phyloP scores from a whole-genome alignment of 2,329 filamentous ascomycete species.

The Cephalotrichum gorgonifer region DNA sequence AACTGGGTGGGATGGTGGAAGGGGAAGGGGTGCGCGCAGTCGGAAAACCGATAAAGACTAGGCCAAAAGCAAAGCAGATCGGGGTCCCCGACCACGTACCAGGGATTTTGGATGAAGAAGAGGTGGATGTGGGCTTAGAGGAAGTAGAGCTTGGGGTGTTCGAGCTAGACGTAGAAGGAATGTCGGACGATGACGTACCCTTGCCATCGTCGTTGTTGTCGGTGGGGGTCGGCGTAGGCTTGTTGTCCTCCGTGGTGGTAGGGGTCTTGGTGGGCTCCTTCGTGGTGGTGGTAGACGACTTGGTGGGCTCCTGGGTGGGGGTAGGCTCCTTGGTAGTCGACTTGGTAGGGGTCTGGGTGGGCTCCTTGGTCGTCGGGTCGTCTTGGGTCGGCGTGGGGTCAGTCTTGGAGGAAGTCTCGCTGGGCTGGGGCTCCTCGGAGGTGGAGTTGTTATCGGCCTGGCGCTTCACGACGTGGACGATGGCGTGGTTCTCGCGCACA shows the following conservation, averaged over 20 bases:
- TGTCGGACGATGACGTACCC: constrained; percentile 7
- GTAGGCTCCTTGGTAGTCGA: neutral
- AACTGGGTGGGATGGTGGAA: neutral
- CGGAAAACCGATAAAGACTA: neutral
- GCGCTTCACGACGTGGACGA: constrained; percentile 56
- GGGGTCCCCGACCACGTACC: constrained; percentile 1
- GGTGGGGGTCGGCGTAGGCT: constrained; percentile 6
- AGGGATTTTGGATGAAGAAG: constrained; percentile 7
- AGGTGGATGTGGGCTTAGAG: constrained; percentile 16
- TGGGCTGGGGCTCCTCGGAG: constrained; percentile 5
- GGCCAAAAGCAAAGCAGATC: neutral
- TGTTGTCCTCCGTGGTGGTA: constrained; percentile 5
- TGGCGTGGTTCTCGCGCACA: constrained; percentile 49
- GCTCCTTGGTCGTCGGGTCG: neutral
- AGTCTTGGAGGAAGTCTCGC: constrained; percentile 6
- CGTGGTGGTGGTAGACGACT: neutral
- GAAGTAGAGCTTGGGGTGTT: too few species aligned
- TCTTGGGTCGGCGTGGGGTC: constrained; percentile 2
- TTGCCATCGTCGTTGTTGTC: constrained; percentile 1
- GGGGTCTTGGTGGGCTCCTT: constrained; percentile 1
- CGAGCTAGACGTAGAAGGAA: neutral
- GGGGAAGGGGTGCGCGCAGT: neutral
- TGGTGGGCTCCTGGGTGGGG: constrained; percentile 8
- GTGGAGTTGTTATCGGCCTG: constrained; percentile 29
- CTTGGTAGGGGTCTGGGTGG: constrained; percentile 3